phyloP scores from a whole-genome alignment of 2,329 filamentous ascomycete species.

The Diaporthe citri region DNA sequence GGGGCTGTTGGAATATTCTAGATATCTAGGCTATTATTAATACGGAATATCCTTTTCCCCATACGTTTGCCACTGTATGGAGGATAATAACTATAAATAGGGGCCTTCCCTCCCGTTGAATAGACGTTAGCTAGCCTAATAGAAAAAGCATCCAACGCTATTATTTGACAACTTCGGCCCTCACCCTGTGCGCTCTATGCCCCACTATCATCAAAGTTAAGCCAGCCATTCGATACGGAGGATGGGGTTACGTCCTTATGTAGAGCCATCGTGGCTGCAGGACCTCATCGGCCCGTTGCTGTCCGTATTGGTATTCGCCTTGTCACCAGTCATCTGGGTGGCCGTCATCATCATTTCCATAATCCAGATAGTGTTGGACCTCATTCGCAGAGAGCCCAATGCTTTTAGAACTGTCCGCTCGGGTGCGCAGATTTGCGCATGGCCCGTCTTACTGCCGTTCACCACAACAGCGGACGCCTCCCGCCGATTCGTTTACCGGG shows the following conservation, averaged over 20 bases:
- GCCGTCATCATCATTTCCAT: neutral
- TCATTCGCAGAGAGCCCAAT: neutral
- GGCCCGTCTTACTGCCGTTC: neutral
- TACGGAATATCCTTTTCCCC: no score
- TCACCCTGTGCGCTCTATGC: neutral
- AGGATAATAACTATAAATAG: no score
- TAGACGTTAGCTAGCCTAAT: no score
- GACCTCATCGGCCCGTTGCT: neutral
- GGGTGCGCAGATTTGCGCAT: neutral
- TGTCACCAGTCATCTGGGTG: constrained; percentile 1
- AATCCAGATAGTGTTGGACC: neutral
- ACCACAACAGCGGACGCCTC: neutral
- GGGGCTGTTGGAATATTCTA: no score
- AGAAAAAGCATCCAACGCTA: no score
- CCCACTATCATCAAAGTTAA: no score
- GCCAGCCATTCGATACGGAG: neutral
- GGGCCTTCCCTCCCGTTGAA: no score
- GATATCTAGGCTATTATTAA: no score
- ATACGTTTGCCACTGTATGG: no score
- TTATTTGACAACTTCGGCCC: neutral
- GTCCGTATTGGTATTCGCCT: neutral
- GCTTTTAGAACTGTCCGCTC: neutral
- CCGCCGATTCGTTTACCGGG: neutral
- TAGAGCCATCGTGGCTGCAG: neutral
- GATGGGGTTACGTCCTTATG: neutral